Evolutionary conservation across 2,329 filamentous ascomycete species (phyloP).

Genomic region (Monilinia aucupariae): DNA sequence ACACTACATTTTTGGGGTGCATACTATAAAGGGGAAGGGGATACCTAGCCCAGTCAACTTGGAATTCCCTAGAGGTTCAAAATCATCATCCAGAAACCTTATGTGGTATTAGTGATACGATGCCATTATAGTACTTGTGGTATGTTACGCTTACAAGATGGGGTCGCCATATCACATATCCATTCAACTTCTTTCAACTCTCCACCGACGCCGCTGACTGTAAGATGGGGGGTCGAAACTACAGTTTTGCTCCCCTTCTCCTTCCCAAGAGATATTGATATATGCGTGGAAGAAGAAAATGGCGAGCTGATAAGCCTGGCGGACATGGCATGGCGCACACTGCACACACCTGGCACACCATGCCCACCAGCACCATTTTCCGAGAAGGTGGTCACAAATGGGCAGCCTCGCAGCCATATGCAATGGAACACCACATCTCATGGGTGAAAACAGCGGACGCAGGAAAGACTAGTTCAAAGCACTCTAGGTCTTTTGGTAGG

Average conservation of each 20-base stretch:
- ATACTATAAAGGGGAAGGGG: not conserved
- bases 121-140: not conserved
- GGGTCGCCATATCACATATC: not conserved
- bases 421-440: not conserved
- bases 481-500: not conserved
- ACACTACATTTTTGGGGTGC: not conserved
- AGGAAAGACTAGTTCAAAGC: not conserved
- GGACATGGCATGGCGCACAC: not conserved
- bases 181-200: not conserved
- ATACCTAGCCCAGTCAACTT: not conserved
- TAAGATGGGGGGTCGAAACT: not conserved
- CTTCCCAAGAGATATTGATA: not conserved
- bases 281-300: not conserved
- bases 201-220: not conserved
- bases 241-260: not conserved
- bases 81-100: not conserved
- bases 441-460: not conserved
- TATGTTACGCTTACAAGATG: not conserved
- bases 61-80: not conserved
- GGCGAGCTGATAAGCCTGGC: not conserved
- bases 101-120: constrained; percentile 1
- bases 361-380: not conserved
- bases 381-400: constrained; percentile 13
- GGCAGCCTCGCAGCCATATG: not conserved
- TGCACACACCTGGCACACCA: not conserved